phyloP scores from a whole-genome alignment of 441 rosid genomes.

The Syzygium syzygioides region DNA sequence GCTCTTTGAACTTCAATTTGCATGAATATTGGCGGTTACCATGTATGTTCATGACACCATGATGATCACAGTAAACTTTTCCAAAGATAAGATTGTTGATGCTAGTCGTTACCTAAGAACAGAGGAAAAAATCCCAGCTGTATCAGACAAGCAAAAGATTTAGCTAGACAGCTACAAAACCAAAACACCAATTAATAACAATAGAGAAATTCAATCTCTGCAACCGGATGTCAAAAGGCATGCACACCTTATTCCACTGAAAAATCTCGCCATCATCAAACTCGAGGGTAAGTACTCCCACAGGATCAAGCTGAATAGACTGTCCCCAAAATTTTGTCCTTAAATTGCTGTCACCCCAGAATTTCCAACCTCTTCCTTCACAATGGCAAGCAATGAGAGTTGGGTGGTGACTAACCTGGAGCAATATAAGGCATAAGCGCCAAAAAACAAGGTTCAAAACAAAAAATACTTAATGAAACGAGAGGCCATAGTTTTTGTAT shows the following conservation, averaged over 20 bases:
- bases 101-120: constrained; percentile 72
- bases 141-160: neutral
- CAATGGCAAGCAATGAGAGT: constrained; percentile 95
- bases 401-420: constrained; percentile 98
- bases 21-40: constrained; percentile 79
- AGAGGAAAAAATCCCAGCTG: constrained; percentile 9
- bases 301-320: constrained; percentile 96
- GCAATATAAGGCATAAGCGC: neutral
- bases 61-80: constrained; percentile 88
- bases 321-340: constrained; percentile 97
- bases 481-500: neutral
- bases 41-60: constrained; percentile 72
- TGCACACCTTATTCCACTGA: constrained; percentile 87
- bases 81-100: constrained; percentile 94
- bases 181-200: neutral
- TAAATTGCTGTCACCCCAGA: constrained; percentile 92
- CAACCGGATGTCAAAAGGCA: neutral
- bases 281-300: constrained; percentile 76
- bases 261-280: constrained; percentile 95
- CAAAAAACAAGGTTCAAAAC: neutral
- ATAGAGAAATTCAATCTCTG: neutral
- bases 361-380: constrained; percentile 96
- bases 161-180: constrained; percentile 4
- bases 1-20: constrained; percentile 88
- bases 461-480: neutral